A percentile compares a stretch with the other conserved stretches of the same genome.
Evolutionary conservation across 2,329 filamentous ascomycete species (phyloP).

Genomic region (Cylindrodendrum hubeiense): DNA sequence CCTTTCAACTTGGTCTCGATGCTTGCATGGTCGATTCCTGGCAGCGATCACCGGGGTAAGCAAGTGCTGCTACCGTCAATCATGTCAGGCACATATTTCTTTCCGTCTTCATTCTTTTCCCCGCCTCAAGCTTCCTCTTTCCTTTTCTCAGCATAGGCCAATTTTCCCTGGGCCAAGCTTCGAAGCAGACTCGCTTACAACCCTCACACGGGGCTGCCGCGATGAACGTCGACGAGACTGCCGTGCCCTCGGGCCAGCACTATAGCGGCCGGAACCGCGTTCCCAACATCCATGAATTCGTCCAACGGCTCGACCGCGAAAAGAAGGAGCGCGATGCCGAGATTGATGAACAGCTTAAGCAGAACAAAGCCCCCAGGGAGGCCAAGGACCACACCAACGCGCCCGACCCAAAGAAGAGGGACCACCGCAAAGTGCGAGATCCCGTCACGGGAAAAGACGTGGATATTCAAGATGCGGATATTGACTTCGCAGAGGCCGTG

Average conservation of each 20-base stretch:
- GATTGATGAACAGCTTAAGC: slow-evolving; percentile 70
- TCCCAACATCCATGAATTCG: slow-evolving; percentile 88
- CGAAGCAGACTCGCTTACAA: slow-evolving; percentile 11
- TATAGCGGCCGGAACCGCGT: slow-evolving; percentile 89
- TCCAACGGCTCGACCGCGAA: slow-evolving; percentile 81
- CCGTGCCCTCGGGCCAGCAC: slow-evolving; percentile 69
- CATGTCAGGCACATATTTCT: background rate
- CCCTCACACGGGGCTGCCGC: slow-evolving; percentile 20
- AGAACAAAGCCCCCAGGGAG: slow-evolving; percentile 51
- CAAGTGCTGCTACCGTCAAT: background rate
- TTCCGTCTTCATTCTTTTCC: background rate
- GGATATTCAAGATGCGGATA: slow-evolving; percentile 84
- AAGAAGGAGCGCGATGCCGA: slow-evolving; percentile 81
- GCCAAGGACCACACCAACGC: slow-evolving; percentile 59
- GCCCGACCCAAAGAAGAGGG: slow-evolving; percentile 51
- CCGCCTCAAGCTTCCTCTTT: background rate
- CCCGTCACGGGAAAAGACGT: slow-evolving; percentile 90
- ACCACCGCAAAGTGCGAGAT: slow-evolving; percentile 83
- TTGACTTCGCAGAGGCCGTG: slow-evolving; percentile 75
- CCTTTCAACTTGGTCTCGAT: slow-evolving; percentile 29
- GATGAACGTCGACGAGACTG: slow-evolving; percentile 56
- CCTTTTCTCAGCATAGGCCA: background rate
- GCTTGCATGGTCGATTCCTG: slow-evolving; percentile 32
- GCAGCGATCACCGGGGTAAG: background rate
- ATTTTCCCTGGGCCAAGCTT: background rate